Conservation (phyloP, 2,329 filamentous ascomycete genomes). For the Curvularia eragrostidis region DNA sequence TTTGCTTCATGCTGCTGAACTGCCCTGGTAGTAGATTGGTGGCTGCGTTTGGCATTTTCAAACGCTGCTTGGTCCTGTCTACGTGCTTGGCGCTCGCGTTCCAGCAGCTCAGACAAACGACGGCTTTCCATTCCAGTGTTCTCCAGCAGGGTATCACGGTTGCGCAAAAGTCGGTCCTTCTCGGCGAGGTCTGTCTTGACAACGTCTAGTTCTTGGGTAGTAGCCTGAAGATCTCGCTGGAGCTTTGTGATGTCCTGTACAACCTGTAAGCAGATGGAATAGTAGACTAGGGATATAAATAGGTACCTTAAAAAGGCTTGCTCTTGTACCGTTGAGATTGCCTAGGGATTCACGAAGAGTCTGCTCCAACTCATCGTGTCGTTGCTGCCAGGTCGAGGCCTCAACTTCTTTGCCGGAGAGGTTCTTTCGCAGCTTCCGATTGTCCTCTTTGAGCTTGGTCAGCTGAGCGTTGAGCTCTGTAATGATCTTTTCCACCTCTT, state of each 20-base stretch:
- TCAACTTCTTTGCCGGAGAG: conserved; percentile 86
- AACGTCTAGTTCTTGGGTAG: conserved; percentile 79
- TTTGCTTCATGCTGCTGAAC: conserved; percentile 84
- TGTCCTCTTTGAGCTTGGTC: conserved; percentile 83
- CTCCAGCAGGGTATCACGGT: conserved; percentile 87
- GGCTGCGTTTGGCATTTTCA: conserved; percentile 85
- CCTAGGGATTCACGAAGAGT: conserved; percentile 86
- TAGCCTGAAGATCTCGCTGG: conserved; percentile 85
- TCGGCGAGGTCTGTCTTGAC: conserved; percentile 81
- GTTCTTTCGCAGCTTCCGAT: conserved; percentile 79
- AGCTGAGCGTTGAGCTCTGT: conserved; percentile 90
- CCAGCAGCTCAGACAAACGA: conserved; percentile 84
- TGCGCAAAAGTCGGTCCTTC: conserved; percentile 88
- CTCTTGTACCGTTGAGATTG: conserved; percentile 84
- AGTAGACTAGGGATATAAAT: not conserved
- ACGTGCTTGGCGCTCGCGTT: conserved; percentile 85
- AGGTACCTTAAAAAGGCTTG: conserved; percentile 77
- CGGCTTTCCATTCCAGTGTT: conserved; percentile 85
- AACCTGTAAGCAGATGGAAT: conserved; percentile 27
- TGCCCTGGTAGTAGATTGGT: conserved; percentile 84
- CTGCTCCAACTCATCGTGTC: conserved; percentile 86
- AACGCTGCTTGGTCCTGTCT: conserved; percentile 86
- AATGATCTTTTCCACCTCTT: conserved; percentile 91
- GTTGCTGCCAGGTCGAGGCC: conserved; percentile 88
- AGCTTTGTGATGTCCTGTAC: conserved; percentile 79